A percentile compares a stretch with the other conserved stretches of the same genome.
Evolutionary conservation across 495 filamentous ascomycete species (phyloP).

Genomic region (Lophiostoma macrostomum): DNA sequence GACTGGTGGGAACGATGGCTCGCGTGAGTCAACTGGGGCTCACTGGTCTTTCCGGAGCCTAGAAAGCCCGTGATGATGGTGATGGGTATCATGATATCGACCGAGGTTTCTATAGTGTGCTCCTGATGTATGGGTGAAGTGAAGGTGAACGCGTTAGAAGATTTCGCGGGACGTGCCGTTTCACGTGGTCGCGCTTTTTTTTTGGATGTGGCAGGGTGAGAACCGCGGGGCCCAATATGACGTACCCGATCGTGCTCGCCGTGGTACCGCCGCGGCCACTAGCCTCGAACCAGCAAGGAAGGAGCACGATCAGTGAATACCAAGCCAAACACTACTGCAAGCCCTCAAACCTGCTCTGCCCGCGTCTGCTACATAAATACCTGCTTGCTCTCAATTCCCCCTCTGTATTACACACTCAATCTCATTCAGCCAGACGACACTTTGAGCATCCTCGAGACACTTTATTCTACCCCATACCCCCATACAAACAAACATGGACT

Average conservation of each 20-base stretch:
- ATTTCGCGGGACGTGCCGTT: not conserved
- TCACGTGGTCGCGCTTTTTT: conserved; percentile 27
- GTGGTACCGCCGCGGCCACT: too few species aligned
- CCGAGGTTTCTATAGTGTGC: not conserved
- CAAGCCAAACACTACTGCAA: conserved; percentile 14
- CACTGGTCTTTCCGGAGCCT: conserved; percentile 58
- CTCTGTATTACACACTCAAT: not conserved
- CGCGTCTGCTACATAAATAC: conserved; percentile 18
- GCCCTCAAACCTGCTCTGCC: not conserved
- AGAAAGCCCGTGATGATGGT: conserved; percentile 95
- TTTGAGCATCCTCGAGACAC: conserved; percentile 2
- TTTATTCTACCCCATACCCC: too few species aligned
- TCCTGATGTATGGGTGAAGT: not conserved
- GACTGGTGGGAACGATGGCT: too few species aligned
- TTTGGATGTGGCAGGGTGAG: conserved; percentile 2
- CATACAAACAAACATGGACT: conserved; percentile 39
- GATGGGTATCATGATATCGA: conserved; percentile 60
- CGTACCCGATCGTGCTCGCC: not conserved
- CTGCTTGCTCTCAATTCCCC: conserved; percentile 1
- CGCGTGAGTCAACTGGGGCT: too few species aligned
- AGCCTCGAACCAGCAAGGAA: too few species aligned
- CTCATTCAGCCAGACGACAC: not conserved
- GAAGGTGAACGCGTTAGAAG: not conserved
- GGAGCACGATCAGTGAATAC: too few species aligned
- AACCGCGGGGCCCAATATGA: not conserved